Evolutionary conservation across 495 filamentous ascomycete genomes (phyloP).

Genomic region (Aspergillus avenaceus): DNA sequence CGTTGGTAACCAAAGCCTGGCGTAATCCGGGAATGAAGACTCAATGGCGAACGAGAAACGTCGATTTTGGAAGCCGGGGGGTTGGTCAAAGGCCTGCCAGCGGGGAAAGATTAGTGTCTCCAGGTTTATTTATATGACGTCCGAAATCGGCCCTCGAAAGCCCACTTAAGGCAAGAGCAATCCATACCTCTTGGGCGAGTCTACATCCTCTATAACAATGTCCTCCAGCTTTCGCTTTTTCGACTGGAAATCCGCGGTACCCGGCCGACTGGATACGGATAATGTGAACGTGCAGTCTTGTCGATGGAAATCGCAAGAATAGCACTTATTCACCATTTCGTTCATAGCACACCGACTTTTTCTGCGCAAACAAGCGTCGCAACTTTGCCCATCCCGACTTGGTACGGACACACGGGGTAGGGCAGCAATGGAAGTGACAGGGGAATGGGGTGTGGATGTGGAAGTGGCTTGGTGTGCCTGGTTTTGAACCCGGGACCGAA

Average conservation of each 20-base stretch:
- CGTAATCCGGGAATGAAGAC: conserved; percentile 27
- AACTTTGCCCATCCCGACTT: conserved; percentile 50
- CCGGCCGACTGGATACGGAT: conserved; percentile 17
- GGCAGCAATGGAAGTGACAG: conserved; percentile 20
- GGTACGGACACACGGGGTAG: conserved; percentile 24
- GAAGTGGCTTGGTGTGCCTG: conserved; percentile 15
- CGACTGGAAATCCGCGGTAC: conserved; percentile 52
- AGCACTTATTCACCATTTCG: conserved; percentile 48
- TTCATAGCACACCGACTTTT: conserved; percentile 91
- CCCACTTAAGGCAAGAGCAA: conserved; percentile 2
- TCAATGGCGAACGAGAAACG: conserved; percentile 19
- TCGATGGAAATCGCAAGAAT: conserved; percentile 51
- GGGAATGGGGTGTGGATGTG: conserved; percentile 23
- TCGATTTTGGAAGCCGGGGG: conserved; percentile 22
- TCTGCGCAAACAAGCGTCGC: conserved; percentile 78
- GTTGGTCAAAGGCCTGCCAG: conserved; percentile 22
- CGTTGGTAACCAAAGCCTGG: conserved; percentile 41
- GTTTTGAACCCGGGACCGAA: conserved; percentile 23
- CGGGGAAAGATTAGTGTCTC: conserved; percentile 13
- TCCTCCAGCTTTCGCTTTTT: conserved; percentile 67
- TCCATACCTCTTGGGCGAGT: conserved; percentile 42
- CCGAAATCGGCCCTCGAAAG: conserved; percentile 17
- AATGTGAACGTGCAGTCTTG: conserved; percentile 51
- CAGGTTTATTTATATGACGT: conserved; percentile 15
- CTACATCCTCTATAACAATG: conserved; percentile 25